A percentile compares a stretch with the other conserved stretches of the same genome.
phyloP scores from a whole-genome alignment of 257 asterid species.

The Linderniella brevidens region DNA sequence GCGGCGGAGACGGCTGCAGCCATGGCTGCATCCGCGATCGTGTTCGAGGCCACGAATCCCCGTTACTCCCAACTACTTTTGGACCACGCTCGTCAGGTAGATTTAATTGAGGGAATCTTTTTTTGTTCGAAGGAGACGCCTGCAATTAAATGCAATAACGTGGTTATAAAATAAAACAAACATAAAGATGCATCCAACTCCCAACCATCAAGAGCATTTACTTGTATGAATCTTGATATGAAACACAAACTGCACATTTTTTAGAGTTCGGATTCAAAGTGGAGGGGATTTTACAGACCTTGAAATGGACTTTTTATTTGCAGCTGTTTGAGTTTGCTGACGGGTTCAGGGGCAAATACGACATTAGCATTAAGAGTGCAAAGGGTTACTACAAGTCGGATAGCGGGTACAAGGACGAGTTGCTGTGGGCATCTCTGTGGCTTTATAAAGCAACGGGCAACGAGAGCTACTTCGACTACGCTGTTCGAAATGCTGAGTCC shows the following conservation, averaged over 20 bases:
- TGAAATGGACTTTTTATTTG: conserved; percentile 8
- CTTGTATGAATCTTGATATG: too few relatives aligned
- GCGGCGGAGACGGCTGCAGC: conserved; percentile 79
- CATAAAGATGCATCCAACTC: too few relatives aligned
- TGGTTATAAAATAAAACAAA: too few relatives aligned
- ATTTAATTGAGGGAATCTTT: too few relatives aligned
- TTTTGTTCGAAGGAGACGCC: too few relatives aligned
- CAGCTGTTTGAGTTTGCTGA: conserved; percentile 88
- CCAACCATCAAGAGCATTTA: too few relatives aligned
- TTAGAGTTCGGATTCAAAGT: too few relatives aligned
- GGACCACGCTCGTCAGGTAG: conserved; percentile 13
- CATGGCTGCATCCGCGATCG: conserved; percentile 75
- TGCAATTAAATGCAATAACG: too few relatives aligned
- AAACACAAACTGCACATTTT: too few relatives aligned
- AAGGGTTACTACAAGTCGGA: conserved; percentile 57
- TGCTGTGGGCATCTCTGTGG: conserved; percentile 92
- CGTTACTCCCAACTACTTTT: conserved; percentile 16
- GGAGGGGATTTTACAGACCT: too few relatives aligned
- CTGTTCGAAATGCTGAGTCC: conserved; percentile 29
- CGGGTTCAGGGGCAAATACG: conserved; percentile 58
- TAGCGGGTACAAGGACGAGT: conserved; percentile 85
- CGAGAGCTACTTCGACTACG: conserved; percentile 29
- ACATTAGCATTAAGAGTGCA: conserved; percentile 35
- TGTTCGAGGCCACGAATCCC: conserved; percentile 32
- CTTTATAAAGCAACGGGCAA: conserved; percentile 60